Conservation (phyloP, 2,329 filamentous ascomycete genomes). For the Aureobasidium uvarum region DNA sequence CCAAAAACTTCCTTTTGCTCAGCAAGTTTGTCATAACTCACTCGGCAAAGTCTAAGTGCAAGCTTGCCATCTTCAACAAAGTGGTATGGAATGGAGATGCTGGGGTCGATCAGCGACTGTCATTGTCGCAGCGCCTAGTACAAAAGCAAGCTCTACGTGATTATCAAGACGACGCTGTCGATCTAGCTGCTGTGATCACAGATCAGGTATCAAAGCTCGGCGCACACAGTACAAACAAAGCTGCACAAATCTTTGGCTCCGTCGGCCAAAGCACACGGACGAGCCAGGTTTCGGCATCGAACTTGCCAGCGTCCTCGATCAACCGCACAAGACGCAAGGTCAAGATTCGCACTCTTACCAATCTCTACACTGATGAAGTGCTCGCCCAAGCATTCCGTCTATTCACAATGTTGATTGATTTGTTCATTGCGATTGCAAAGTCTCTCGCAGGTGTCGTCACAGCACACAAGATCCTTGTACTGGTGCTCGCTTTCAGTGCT, state of each 20-base stretch:
- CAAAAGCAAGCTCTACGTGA: constrained; percentile 71
- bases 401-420: constrained; percentile 41
- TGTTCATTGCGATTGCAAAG: constrained; percentile 43
- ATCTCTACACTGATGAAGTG: constrained; percentile 37
- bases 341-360: constrained; percentile 30
- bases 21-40: constrained; percentile 95
- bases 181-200: constrained; percentile 71
- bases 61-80: constrained; percentile 81
- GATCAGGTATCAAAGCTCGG: constrained; percentile 76
- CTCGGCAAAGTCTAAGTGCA: constrained; percentile 86
- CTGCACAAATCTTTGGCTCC: constrained; percentile 74
- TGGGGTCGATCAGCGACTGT: neutral
- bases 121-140: constrained; percentile 52
- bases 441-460: constrained; percentile 35
- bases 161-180: constrained; percentile 67
- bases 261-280: constrained; percentile 67
- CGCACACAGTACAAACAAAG: constrained; percentile 70
- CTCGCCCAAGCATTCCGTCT: constrained; percentile 33
- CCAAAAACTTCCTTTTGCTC: constrained; percentile 73
- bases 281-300: constrained; percentile 42
- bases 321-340: constrained; percentile 16
- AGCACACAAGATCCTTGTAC: constrained; percentile 72
- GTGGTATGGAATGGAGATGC: constrained; percentile 65
- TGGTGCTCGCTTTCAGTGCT: constrained; percentile 65
- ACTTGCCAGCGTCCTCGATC: constrained; percentile 26